Base-by-base conservation (phyloP, 495 filamentous ascomycete genomes). In the Aspergillus asperescens region DNA sequence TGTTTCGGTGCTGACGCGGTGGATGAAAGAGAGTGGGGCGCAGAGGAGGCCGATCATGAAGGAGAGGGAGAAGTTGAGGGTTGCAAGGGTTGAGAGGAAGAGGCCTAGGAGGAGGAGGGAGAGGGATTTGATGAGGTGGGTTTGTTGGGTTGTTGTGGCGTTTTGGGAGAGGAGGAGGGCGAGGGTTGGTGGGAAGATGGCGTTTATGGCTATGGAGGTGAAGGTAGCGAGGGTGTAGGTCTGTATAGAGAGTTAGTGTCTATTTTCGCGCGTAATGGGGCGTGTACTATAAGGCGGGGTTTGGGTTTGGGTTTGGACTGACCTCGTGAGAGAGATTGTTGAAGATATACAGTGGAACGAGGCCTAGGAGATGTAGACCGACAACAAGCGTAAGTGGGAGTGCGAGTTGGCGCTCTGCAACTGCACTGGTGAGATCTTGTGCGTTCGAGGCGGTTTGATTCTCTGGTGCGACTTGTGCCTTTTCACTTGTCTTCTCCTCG, bases 41-140 rank as follows among this genome's bases (percentile, higher is more conserved):
- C 88, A 78, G 42, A 90, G 71, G 2, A 97, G 71, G 34, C 93
- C 93, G 57, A 96, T 72, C 42, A 95, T 73, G 69, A 96, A 84
- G 32, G 89, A 84, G 23, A 97, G 86, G 20, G 86, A 88, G 77
- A 98, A 98, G 72, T 98, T 98, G 43, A 98, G 83, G 2, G 94
- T 98, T 13, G 92, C 90, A 28, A 98, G 86, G 4, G 92, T 84
- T 42, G 89, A 88, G 56, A 98, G 85, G 68, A 87, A 89, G 69
- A 95, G 85, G 57, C 94, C 94, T 0, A 97, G 81, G 0, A 93
- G 78, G 3, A 98, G 81, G 20, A 97, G 83, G 10, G 93, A 95
- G 78, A 98, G 89, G 48, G 86, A 92, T 61, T 90, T 89, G 56
- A 92, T 83, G 45, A 96, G 79, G 19, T 78, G 78, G 64, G 83